These are phyloP conservation scores for Mentha longifolia DNA, from an alignment of 257 asterid genomes.

Conservation along the genomic window DNA sequence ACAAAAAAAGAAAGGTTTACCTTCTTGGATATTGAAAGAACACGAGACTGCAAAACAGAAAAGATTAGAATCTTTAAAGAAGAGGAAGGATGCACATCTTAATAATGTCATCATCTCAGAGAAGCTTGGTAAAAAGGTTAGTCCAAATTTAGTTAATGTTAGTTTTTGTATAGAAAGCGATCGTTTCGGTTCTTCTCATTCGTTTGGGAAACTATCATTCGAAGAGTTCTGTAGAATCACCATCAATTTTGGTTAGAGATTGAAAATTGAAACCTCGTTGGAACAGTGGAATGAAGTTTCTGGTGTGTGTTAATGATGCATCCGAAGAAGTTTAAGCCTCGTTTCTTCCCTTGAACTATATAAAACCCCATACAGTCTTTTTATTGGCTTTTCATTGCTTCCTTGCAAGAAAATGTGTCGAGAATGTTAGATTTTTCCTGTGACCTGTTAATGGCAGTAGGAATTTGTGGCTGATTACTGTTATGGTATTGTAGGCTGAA, in stretches of 20 bases:
- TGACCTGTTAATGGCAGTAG: no score
- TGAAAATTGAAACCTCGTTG: neutral
- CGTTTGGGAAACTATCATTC: neutral
- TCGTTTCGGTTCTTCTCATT: neutral
- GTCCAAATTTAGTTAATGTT: constrained; percentile 19
- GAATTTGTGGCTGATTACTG: neutral
- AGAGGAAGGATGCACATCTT: constrained; percentile 86
- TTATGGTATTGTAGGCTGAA: constrained; percentile 63
- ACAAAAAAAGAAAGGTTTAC: constrained; percentile 83
- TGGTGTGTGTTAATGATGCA: neutral
- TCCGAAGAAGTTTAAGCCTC: neutral
- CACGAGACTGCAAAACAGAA: constrained; percentile 76
- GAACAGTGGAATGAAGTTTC: neutral
- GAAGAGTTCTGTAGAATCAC: neutral
- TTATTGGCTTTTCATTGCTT: no score
- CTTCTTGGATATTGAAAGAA: constrained; percentile 84
- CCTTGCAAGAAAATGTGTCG: no score
- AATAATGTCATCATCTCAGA: constrained; percentile 91
- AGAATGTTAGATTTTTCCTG: no score
- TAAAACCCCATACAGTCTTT: neutral
- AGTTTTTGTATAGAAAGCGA: neutral
- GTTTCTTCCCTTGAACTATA: neutral
- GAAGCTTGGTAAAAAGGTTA: constrained; percentile 84
- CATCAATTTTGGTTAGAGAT: neutral
- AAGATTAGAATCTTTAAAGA: constrained; percentile 80